Base-by-base conservation (phyloP, 257 asterid species). In the Penstemon davidsonii region DNA sequence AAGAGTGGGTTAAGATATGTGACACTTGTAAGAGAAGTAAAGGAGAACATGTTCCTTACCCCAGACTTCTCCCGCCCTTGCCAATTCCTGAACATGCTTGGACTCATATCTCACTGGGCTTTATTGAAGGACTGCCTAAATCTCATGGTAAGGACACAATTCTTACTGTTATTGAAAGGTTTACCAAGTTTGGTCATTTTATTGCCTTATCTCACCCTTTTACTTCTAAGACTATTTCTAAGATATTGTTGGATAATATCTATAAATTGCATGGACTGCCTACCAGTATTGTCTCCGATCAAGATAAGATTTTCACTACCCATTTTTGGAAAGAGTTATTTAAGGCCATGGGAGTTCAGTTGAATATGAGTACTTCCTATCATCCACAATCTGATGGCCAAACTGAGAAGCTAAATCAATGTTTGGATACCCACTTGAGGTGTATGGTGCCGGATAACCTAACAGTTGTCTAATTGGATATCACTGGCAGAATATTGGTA, bases 181-280 rank as follows among this genome's bases (percentile, higher is more conserved):
- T 41, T 1, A 11, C 59, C 5, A n/a, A 49, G 37, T 12, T 9
- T 8, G 19, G 5, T 7, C 66, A 41, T 6, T 60, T 60, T 12
- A 2, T 60, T 3, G 3, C 66, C 2, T 5, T 60, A 0, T 40
- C 50, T 8, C 66, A 60, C 7, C 66, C 66, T 10, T 40, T 57
- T 36, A 33, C 40, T 25, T n/a, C 62, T 0, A 1, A 11, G 2
- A 33, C 1, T 7, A 7, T 57, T 2, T 40, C 39, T 1, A 41
- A 3, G 5, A 2, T 13, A 1, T 61, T 61, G n/a, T 0, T 61
- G 1, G 66, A 61, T 3, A 3, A 43, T 1, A 4, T 61, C 1
- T 61, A 40, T 19, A 61, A 42, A 13, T 7, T 61, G 5, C 66
- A 61, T 43, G 67, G 67, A 15, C 0, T 61, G 6, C 66, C 66